Conservation (phyloP, 345 rosid genomes). For the Adansonia digitata region DNA sequence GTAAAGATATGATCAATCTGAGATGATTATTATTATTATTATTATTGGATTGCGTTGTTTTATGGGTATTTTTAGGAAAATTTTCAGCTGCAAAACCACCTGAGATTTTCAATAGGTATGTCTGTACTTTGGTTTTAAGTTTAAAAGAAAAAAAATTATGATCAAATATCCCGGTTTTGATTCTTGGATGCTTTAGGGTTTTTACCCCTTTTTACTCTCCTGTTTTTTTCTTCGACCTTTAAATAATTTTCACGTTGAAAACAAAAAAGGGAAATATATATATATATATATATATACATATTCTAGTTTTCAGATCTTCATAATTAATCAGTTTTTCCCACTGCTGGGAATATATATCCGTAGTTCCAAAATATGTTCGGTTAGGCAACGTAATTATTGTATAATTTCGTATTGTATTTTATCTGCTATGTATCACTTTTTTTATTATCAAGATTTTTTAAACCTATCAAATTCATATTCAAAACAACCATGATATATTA, state of each 20-base stretch:
- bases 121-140: constrained; percentile 27
- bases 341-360: background rate
- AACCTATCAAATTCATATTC: too few relatives aligned
- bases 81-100: constrained; percentile 16
- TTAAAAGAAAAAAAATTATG: constrained; percentile 4
- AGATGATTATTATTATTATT: background rate
- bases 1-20: background rate
- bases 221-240: constrained; percentile 2
- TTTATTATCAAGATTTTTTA: too few relatives aligned
- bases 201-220: background rate
- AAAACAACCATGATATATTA: too few relatives aligned
- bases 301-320: background rate
- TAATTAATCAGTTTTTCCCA: background rate
- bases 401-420: too few relatives aligned
- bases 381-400: too few relatives aligned
- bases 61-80: constrained; percentile 10
- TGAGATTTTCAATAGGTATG: constrained; percentile 23
- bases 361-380: too few relatives aligned
- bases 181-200: constrained; percentile 6
- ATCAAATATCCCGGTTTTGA: constrained; percentile 5
- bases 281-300: too few relatives aligned
- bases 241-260: background rate
- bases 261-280: too few relatives aligned
- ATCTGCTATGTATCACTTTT: too few relatives aligned
- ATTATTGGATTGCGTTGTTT: constrained; percentile 1